Conservation (phyloP, 2,329 filamentous ascomycete species). For the Trichoderma breve region DNA sequence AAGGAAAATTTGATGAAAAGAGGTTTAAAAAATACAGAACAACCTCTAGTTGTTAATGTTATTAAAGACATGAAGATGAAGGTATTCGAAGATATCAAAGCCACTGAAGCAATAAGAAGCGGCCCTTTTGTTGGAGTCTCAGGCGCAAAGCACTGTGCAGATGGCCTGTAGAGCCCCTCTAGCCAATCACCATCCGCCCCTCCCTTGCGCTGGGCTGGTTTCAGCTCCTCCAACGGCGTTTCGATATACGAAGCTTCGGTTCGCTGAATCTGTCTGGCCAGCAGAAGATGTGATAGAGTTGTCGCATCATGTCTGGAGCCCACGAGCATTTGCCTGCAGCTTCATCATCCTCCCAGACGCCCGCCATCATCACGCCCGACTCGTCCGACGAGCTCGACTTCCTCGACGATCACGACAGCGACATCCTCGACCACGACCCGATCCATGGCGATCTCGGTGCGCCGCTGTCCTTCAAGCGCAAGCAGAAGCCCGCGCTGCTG, state of each 20-base stretch:
- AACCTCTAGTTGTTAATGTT: neutral
- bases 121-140: neutral
- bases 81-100: neutral
- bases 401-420: slow-evolving; percentile 32
- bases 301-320: slow-evolving; percentile 41
- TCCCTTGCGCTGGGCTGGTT: neutral
- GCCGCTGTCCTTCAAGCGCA: slow-evolving; percentile 70
- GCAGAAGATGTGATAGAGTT: slow-evolving; percentile 36
- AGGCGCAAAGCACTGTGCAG: neutral
- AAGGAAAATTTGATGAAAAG: neutral
- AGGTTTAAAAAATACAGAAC: neutral
- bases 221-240: neutral
- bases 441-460: slow-evolving; percentile 49
- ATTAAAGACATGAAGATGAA: neutral
- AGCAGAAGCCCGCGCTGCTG: slow-evolving; percentile 51
- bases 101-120: neutral
- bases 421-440: slow-evolving; percentile 56
- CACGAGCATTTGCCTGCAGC: slow-evolving; percentile 36
- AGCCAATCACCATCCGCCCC: slow-evolving; percentile 13
- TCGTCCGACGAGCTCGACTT: slow-evolving; percentile 47
- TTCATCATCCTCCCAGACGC: slow-evolving; percentile 36
- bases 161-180: neutral
- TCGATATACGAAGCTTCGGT: neutral
- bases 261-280: neutral
- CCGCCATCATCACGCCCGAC: slow-evolving; percentile 28